These are phyloP conservation scores for Coccomyxa sp. DNA, from an alignment of 139 green algal genomes.

Conservation along the genomic window DNA sequence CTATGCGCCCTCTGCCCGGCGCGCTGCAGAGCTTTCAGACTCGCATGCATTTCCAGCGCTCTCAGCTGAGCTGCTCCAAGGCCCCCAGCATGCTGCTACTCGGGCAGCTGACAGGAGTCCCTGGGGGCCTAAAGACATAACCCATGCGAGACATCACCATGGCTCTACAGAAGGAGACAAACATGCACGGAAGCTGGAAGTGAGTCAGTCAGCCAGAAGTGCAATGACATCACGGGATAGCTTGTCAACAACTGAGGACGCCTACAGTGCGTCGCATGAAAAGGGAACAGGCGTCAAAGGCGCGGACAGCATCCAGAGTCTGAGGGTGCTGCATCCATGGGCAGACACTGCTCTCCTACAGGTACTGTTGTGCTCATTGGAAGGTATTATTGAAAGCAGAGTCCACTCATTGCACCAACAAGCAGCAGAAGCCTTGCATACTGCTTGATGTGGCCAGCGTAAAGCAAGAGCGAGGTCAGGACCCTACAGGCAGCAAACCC, in stretches of 20 bases:
- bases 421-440: background rate
- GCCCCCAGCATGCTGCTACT: background rate
- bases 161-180: background rate
- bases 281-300: no score
- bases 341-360: background rate
- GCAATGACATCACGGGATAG: no score
- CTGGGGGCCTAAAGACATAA: background rate
- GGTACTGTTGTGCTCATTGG: background rate
- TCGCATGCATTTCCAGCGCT: background rate
- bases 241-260: no score
- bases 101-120: background rate
- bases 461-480: background rate
- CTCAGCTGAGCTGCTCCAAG: background rate
- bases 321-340: slow-evolving; percentile 13
- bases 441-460: background rate
- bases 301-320: no score
- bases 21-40: background rate
- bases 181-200: background rate
- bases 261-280: no score
- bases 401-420: background rate
- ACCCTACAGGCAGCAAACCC: background rate
- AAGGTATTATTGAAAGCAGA: background rate
- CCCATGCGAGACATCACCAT: background rate
- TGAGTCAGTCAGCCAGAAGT: background rate
- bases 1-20: background rate